A percentile compares a stretch with the other conserved stretches of the same genome.
Evolutionary conservation across 2,329 filamentous ascomycete genomes (phyloP).

Genomic region (Fusarium sublunatum): DNA sequence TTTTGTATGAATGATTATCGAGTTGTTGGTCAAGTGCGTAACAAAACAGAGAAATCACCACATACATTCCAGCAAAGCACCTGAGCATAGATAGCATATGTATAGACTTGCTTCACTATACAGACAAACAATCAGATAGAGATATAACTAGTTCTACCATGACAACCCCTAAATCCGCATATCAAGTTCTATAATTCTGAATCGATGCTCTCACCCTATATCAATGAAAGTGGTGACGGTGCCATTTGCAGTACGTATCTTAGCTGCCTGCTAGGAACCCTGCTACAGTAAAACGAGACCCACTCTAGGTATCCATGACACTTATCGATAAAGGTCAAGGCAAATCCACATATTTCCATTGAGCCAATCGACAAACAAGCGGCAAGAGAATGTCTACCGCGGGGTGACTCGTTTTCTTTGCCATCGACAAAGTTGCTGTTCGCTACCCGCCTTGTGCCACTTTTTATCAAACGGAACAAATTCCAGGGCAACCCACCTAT

Average conservation of each 20-base stretch:
- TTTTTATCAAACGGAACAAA: slow-evolving; percentile 1
- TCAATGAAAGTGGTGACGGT: not conserved
- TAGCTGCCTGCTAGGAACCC: slow-evolving; percentile 1
- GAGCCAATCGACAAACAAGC: slow-evolving; percentile 25
- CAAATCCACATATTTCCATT: slow-evolving; percentile 8
- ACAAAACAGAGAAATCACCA: not conserved
- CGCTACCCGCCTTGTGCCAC: slow-evolving; percentile 1
- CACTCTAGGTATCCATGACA: slow-evolving; percentile 27
- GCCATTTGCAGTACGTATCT: slow-evolving; percentile 1
- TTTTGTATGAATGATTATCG: fast-evolving
- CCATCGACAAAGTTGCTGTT: slow-evolving; percentile 18
- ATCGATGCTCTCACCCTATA: slow-evolving; percentile 23
- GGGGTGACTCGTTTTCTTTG: slow-evolving; percentile 39
- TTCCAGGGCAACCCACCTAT: not conserved
- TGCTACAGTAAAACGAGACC: not conserved
- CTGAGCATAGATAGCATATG: no score
- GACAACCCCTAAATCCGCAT: no score
- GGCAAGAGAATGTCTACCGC: slow-evolving; percentile 11
- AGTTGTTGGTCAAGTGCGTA: not conserved
- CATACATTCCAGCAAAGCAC: no score
- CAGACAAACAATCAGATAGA: no score
- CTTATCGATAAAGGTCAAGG: slow-evolving; percentile 16
- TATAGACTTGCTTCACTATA: no score
- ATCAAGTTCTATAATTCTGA: not conserved
- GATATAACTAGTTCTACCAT: no score